Percentiles rank a stretch among this genome's conserved stretches.
These are phyloP conservation scores for Backusella liffmaniae DNA, from an alignment of 192 early-diverging fungal species.

Conservation along the genomic window DNA sequence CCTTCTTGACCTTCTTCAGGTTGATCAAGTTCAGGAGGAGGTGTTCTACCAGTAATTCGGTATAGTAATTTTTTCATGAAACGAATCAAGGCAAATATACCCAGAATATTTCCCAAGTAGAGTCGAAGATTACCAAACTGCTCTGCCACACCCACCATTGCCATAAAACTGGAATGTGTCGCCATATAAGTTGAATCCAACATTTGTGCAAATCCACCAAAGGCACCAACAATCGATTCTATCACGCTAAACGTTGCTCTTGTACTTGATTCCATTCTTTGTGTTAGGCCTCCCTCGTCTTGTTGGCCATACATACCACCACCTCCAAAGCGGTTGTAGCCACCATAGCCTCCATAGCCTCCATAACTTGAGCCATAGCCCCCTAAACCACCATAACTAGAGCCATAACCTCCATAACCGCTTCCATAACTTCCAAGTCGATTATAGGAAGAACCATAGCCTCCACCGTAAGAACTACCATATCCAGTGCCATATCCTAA, in stretches of 20 bases:
- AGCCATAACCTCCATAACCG: conserved; percentile 33
- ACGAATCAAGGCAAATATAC: conserved; percentile 74
- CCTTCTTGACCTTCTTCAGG: conserved; percentile 19
- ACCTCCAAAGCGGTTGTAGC: conserved; percentile 30
- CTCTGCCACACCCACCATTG: conserved; percentile 97
- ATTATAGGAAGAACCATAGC: conserved; percentile 33
- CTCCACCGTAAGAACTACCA: conserved; percentile 36
- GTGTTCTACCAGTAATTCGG: conserved; percentile 61
- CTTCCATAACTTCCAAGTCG: conserved; percentile 40
- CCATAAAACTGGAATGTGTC: conserved; percentile 93
- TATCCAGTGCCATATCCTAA: conserved; percentile 43
- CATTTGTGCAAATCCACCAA: conserved; percentile 98
- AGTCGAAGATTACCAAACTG: conserved; percentile 88
- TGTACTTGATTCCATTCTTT: conserved; percentile 86
- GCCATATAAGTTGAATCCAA: conserved; percentile 97
- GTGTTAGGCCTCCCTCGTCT: conserved; percentile 65
- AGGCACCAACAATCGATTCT: conserved; percentile 91
- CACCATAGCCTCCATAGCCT: conserved; percentile 46
- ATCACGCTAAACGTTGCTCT: conserved; percentile 90
- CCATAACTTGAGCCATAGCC: conserved; percentile 52
- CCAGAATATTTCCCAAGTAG: conserved; percentile 84
- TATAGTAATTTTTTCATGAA: conserved; percentile 64
- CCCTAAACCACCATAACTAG: conserved; percentile 43
- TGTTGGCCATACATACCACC: conserved; percentile 37
- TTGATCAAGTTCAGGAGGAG: conserved; percentile 55